phyloP scores from a whole-genome alignment of 345 rosid genomes.

The Citrus trifoliata region DNA sequence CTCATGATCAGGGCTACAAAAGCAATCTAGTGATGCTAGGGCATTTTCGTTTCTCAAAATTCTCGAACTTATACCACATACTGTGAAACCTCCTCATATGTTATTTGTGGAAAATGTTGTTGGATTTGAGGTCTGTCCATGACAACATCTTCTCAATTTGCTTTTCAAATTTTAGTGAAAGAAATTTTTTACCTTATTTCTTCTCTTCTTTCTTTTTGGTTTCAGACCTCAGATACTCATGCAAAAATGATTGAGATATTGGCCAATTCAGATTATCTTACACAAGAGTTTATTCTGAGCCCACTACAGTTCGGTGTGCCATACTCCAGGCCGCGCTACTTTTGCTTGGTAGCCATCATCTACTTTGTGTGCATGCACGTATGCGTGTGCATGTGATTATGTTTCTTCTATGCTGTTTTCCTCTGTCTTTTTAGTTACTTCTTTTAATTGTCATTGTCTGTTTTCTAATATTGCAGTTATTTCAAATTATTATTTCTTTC shows the following conservation, averaged over 20 bases:
- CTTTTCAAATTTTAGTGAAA: not conserved
- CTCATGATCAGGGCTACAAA: slow-evolving; percentile 66
- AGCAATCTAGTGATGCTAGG: slow-evolving; percentile 91
- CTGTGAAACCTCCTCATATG: slow-evolving; percentile 55
- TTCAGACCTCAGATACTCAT: slow-evolving; percentile 83
- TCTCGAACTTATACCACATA: slow-evolving; percentile 80
- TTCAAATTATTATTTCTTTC: not conserved
- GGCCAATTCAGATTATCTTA: slow-evolving; percentile 45
- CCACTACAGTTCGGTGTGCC: slow-evolving; percentile 93
- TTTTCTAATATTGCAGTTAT: not conserved
- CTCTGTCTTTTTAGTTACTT: not conserved
- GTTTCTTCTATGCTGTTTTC: not conserved
- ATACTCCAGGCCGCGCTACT: slow-evolving; percentile 96
- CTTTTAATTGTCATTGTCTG: not conserved
- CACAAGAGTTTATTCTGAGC: slow-evolving; percentile 85
- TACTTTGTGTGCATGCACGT: not conserved
- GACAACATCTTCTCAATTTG: not conserved
- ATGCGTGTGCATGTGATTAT: not conserved
- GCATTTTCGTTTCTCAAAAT: slow-evolving; percentile 84
- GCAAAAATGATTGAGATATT: slow-evolving; percentile 66
- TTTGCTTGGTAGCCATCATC: slow-evolving; percentile 68
- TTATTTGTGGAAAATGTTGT: slow-evolving; percentile 83
- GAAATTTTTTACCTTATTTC: not conserved
- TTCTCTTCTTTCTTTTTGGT: slow-evolving; percentile 6
- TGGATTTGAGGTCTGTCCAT: slow-evolving; percentile 75